Evolutionary conservation across 495 filamentous ascomycete species (phyloP), one percentile per base, ranked within the genome.

Genomic region (Ramalina peruviana): DNA sequence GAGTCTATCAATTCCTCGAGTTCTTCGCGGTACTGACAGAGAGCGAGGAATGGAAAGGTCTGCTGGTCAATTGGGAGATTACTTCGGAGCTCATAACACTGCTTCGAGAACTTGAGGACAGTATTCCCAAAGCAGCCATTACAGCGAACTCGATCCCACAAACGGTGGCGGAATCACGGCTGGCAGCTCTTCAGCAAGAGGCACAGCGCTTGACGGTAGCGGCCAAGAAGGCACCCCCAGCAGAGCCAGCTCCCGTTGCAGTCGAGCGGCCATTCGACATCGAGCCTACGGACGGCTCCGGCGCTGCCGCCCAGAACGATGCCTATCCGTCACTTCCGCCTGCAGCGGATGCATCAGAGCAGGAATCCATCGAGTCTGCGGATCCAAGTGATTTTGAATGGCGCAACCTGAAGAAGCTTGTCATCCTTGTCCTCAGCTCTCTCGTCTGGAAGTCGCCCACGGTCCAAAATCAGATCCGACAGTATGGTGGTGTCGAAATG

Each of bases 1-100:
- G 88, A 15, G 79, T 94, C 12, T 87, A 88, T 46, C 88, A 94
- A 61, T 94, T 89, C 63, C 74, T 96, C 6, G 88, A 96, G 54
- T 90, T 94, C 62, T 84, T 96, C 49, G 86, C 85, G n/a, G 88
- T 93, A 3, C 73, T 94, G 17, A 88, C 85, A 19, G 88, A 94
- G 54, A 82, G 78, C 59, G 76, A 75, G 48, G 71, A 74, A 54
- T 76, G 73, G 73, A 76, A 76, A 59, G 69, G 70, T 43, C 78
- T 92, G 25, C 75, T 96, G 11, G 82, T 89, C 36, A 80, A 90
- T 50, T 96, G 89, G 83, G 87, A 94, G 58, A 79, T 87, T 38
- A 74, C 81, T 23, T 85, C 82, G 54, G 89, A 96, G 59, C 75
- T 96, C 12, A 76, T 94, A 1, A 81, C 82, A 2, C 65, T 96